These are phyloP conservation scores for Phytophthora melonis DNA, from an alignment of 352 stramenopile species.

Conservation along the genomic window DNA sequence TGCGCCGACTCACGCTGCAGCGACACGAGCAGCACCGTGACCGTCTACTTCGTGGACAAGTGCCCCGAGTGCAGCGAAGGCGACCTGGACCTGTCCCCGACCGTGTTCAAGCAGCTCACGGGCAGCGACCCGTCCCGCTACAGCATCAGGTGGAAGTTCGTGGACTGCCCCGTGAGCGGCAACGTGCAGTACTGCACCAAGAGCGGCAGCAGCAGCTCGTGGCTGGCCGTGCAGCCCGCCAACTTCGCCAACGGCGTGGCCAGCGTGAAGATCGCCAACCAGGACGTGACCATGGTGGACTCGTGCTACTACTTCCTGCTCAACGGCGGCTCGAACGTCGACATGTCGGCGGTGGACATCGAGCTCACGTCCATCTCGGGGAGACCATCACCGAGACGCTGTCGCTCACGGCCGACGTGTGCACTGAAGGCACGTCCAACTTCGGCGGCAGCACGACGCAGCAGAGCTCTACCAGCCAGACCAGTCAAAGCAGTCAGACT, in stretches of 20 bases:
- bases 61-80: constrained; percentile 74
- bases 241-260: constrained; percentile 49
- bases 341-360: constrained; percentile 51
- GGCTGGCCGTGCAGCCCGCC: constrained; percentile 54
- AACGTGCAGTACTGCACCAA: constrained; percentile 67
- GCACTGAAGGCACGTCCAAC: constrained; percentile 48
- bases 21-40: constrained; percentile 46
- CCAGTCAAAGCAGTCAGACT: constrained; percentile 6
- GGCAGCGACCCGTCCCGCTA: constrained; percentile 47
- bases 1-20: constrained; percentile 61
- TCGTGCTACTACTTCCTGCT: constrained; percentile 76
- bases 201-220: constrained; percentile 54
- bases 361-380: constrained; percentile 57
- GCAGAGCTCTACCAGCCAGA: constrained; percentile 28
- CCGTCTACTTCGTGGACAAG: constrained; percentile 71
- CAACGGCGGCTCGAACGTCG: constrained; percentile 37
- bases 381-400: constrained; percentile 66
- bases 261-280: constrained; percentile 54
- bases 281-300: constrained; percentile 70
- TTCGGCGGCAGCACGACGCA: constrained; percentile 22
- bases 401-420: constrained; percentile 46
- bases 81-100: constrained; percentile 63
- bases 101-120: constrained; percentile 57
- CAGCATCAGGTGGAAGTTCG: constrained; percentile 63
- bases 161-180: constrained; percentile 52